Evolutionary conservation across 805 yeast genomes (phyloP).

Genomic region (Vanderwaltozyma verrucispora): DNA sequence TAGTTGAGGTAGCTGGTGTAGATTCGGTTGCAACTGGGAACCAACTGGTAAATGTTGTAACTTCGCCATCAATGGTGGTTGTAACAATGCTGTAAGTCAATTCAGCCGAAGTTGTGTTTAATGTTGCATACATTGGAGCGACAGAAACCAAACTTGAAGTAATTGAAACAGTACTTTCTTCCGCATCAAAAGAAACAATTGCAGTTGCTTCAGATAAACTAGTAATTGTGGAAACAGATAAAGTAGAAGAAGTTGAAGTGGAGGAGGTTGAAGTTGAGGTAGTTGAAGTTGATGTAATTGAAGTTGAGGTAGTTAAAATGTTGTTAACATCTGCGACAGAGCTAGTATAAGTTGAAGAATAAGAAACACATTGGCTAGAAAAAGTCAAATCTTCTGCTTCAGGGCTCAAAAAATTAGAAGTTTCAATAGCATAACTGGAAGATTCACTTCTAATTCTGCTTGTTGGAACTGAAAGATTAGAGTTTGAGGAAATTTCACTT

Average conservation of each 20-base stretch:
- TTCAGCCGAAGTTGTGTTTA: not conserved
- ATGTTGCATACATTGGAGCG: too few relatives aligned
- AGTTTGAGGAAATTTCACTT: not conserved
- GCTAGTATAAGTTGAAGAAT: not conserved
- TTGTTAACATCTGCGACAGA: not conserved
- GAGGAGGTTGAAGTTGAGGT: not conserved
- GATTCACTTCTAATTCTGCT: not conserved
- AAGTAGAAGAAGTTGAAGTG: not conserved
- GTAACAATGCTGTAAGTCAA: conserved; percentile 7
- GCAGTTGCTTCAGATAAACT: too few relatives aligned
- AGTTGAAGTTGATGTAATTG: not conserved
- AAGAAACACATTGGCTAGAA: too few relatives aligned
- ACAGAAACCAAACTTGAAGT: too few relatives aligned
- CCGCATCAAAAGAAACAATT: not conserved
- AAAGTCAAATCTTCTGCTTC: too few relatives aligned
- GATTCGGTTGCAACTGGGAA: conserved; percentile 29
- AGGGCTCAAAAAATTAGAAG: too few relatives aligned
- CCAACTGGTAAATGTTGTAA: conserved; percentile 28
- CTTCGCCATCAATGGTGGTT: conserved; percentile 16
- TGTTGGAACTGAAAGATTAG: not conserved
- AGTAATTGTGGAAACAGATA: not conserved
- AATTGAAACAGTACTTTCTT: conserved; percentile 1
- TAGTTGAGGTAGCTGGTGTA: too few relatives aligned
- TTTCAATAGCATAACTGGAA: not conserved
- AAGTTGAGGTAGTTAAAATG: not conserved